phyloP scores from a whole-genome alignment of 2,329 filamentous ascomycete genomes.

The Claviceps sp. region DNA sequence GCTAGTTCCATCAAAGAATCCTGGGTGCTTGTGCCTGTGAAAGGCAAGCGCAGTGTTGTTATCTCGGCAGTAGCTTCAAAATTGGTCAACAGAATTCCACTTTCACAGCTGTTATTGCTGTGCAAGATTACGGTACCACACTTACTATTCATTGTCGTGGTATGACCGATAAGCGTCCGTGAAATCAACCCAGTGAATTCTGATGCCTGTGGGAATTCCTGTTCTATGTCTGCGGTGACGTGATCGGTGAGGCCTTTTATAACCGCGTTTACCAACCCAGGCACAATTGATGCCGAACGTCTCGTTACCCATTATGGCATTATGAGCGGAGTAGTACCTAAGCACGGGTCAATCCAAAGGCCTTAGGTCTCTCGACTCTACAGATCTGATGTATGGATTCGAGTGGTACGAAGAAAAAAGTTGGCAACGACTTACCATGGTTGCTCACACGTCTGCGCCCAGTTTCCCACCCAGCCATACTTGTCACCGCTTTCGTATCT shows the following conservation, averaged over 20 bases:
- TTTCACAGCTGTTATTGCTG: background rate
- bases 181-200: constrained; percentile 3
- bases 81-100: background rate
- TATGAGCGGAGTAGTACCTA: constrained; percentile 5
- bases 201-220: background rate
- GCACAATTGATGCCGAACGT: constrained; percentile 1
- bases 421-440: background rate
- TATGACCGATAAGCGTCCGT: background rate
- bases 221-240: background rate
- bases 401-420: background rate
- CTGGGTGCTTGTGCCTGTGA: background rate
- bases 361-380: background rate
- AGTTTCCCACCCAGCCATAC: constrained; percentile 3
- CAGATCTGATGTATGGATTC: background rate
- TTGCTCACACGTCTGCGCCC: background rate
- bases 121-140: background rate
- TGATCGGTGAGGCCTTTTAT: background rate
- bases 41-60: constrained; percentile 1
- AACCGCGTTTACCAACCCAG: constrained; percentile 1
- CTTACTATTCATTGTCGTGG: background rate
- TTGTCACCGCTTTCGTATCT: background rate
- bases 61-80: background rate
- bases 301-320: background rate
- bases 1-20: constrained; percentile 1
- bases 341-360: background rate